These are phyloP conservation scores for Microthlaspi erraticum DNA, from an alignment of 345 rosid species.

Conservation along the genomic window DNA sequence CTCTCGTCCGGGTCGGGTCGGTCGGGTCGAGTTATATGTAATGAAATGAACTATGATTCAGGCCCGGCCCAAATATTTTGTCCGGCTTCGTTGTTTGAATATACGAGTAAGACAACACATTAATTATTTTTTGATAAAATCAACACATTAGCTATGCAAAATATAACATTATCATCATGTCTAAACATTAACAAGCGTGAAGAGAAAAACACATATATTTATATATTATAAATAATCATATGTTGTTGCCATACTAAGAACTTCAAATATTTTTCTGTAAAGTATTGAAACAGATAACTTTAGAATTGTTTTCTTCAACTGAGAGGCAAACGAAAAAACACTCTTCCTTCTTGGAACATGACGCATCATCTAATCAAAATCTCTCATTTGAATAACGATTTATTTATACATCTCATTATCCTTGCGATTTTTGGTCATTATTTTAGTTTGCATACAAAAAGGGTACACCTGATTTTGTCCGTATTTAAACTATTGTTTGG, in stretches of 20 bases:
- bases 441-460: slow-evolving; percentile 36
- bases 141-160: neutral
- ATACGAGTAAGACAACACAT: too few relatives aligned
- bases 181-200: slow-evolving; percentile 11
- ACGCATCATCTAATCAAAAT: slow-evolving; percentile 39
- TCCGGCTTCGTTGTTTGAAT: neutral
- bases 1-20: slow-evolving; percentile 24
- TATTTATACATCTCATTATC: slow-evolving; percentile 26
- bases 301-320: slow-evolving; percentile 6
- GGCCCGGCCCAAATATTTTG: slow-evolving; percentile 22
- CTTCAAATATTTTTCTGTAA: neutral
- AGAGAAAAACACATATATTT: neutral
- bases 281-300: slow-evolving; percentile 7
- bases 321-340: slow-evolving; percentile 23
- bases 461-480: slow-evolving; percentile 44
- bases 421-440: slow-evolving; percentile 10
- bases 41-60: neutral
- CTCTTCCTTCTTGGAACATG: slow-evolving; percentile 37
- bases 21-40: slow-evolving; percentile 3
- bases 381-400: slow-evolving; percentile 23
- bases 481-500: slow-evolving; percentile 42
- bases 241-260: neutral
- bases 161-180: neutral
- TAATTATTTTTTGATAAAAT: too few relatives aligned
- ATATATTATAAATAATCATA: neutral